Evolutionary conservation across 352 stramenopile species (phyloP).

Genomic region (Phytophthora fragariaefolia): DNA sequence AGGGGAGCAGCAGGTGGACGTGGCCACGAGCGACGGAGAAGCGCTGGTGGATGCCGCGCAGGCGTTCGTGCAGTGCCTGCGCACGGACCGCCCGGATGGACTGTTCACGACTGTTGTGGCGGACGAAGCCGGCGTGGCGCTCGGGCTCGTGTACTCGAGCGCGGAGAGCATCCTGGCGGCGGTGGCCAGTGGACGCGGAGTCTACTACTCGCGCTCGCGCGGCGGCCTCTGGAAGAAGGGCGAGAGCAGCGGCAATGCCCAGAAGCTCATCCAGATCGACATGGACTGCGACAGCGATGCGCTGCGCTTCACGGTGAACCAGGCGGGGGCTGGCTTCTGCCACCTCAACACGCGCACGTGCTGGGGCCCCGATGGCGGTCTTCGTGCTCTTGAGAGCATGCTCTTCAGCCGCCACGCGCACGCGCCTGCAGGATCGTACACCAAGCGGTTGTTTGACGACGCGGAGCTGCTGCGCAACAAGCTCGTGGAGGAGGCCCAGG

Average conservation of each 20-base stretch:
- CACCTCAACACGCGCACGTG: constrained; percentile 94
- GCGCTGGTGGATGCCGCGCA: constrained; percentile 44
- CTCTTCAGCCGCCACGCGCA: constrained; percentile 86
- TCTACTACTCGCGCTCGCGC: constrained; percentile 96
- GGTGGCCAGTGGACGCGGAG: constrained; percentile 87
- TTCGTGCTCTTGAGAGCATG: constrained; percentile 91
- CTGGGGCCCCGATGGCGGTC: constrained; percentile 89
- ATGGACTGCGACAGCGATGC: constrained; percentile 97
- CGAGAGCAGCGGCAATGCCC: constrained; percentile 94
- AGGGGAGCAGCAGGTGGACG: constrained; percentile 28
- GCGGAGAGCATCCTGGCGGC: constrained; percentile 91
- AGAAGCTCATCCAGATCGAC: constrained; percentile 93
- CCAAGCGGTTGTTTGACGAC: constrained; percentile 96
- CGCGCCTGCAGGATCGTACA: constrained; percentile 95
- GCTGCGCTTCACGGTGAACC: constrained; percentile 94
- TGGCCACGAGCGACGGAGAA: constrained; percentile 20
- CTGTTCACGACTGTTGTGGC: constrained; percentile 96
- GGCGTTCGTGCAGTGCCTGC: constrained; percentile 81
- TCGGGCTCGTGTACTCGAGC: constrained; percentile 96
- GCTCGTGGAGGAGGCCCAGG: constrained; percentile 96
- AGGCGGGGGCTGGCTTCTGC: constrained; percentile 80
- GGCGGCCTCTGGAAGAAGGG: constrained; percentile 94
- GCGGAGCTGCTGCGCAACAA: constrained; percentile 93
- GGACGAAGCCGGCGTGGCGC: constrained; percentile 86
- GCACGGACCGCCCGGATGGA: constrained; percentile 90